Percentiles rank a stretch among this genome's conserved stretches.
Conservation (phyloP, 371 early-diverging fungal species). For the Actinomucor elegans region DNA sequence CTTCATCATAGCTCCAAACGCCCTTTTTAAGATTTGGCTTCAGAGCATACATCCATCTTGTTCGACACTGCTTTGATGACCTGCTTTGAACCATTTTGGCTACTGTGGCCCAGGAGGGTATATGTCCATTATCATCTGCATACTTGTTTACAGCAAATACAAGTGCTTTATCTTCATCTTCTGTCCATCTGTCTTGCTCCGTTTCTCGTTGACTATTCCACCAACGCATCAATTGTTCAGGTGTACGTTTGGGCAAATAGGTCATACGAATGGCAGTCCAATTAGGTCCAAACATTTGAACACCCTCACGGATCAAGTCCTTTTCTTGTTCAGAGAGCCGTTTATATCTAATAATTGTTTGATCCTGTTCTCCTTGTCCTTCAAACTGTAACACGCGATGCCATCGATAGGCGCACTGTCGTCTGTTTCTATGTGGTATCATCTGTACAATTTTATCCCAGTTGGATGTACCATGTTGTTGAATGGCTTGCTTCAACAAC, state of each 20-base stretch:
- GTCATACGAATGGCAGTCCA: slow-evolving; percentile 39
- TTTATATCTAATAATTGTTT: neutral
- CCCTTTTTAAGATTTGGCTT: slow-evolving; percentile 16
- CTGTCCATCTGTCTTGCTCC: slow-evolving; percentile 17
- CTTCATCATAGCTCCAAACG: slow-evolving; percentile 33
- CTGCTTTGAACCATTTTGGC: slow-evolving; percentile 27
- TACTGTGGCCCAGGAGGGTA: slow-evolving; percentile 24
- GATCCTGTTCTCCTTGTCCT: neutral
- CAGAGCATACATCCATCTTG: slow-evolving; percentile 19
- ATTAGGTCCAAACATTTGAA: slow-evolving; percentile 42
- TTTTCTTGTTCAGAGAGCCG: slow-evolving; percentile 32
- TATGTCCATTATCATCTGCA: neutral
- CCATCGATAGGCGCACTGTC: slow-evolving; percentile 33
- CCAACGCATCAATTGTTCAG: slow-evolving; percentile 36
- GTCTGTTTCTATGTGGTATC: slow-evolving; percentile 10
- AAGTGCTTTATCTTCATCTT: slow-evolving; percentile 30
- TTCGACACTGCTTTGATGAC: slow-evolving; percentile 24
- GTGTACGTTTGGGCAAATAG: slow-evolving; percentile 40
- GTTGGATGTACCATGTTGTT: slow-evolving; percentile 3
- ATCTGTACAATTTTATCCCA: slow-evolving; percentile 14
- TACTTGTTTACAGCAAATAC: slow-evolving; percentile 22
- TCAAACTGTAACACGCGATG: neutral
- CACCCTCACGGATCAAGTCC: slow-evolving; percentile 30
- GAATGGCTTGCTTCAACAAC: neutral
- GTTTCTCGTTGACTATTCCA: slow-evolving; percentile 16